These are phyloP conservation scores for Colletotrichum godetiae DNA, from an alignment of 2,329 filamentous ascomycete species.

Conservation along the genomic window DNA sequence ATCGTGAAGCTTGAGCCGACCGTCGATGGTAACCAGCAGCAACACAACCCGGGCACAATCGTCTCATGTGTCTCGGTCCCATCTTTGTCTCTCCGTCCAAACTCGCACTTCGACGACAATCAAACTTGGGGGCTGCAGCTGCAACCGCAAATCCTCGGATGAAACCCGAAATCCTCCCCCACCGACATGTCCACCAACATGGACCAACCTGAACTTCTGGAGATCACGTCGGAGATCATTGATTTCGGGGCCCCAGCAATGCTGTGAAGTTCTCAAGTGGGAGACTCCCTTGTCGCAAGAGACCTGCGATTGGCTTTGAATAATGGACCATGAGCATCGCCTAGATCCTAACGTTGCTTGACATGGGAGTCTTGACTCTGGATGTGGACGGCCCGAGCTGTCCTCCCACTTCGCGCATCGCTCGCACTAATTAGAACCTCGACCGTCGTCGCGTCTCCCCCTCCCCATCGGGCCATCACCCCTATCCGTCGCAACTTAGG, in stretches of 20 bases:
- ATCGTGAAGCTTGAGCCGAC: background rate
- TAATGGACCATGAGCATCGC: background rate
- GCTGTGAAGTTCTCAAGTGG: background rate
- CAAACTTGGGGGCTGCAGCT: conserved; percentile 8
- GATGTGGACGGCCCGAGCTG: conserved; percentile 18
- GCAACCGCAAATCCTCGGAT: conserved; percentile 28
- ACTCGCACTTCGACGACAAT: background rate
- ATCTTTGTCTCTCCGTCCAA: conserved; percentile 15
- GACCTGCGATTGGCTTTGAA: background rate
- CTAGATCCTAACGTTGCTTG: background rate
- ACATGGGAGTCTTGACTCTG: background rate
- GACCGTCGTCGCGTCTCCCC: background rate
- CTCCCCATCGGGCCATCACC: background rate
- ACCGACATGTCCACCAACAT: background rate
- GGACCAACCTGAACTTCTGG: conserved; percentile 16
- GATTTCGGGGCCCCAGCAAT: background rate
- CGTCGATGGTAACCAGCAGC: background rate
- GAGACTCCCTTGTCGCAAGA: background rate
- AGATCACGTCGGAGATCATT: conserved; percentile 27
- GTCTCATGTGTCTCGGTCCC: conserved; percentile 22
- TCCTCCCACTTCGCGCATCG: background rate
- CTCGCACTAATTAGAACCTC: background rate
- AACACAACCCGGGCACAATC: background rate
- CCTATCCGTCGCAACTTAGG: conserved; percentile 6
- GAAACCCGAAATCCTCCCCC: conserved; percentile 23